Conservation (phyloP, 2,329 filamentous ascomycete genomes). For the Ambrosiella xylebori region DNA sequence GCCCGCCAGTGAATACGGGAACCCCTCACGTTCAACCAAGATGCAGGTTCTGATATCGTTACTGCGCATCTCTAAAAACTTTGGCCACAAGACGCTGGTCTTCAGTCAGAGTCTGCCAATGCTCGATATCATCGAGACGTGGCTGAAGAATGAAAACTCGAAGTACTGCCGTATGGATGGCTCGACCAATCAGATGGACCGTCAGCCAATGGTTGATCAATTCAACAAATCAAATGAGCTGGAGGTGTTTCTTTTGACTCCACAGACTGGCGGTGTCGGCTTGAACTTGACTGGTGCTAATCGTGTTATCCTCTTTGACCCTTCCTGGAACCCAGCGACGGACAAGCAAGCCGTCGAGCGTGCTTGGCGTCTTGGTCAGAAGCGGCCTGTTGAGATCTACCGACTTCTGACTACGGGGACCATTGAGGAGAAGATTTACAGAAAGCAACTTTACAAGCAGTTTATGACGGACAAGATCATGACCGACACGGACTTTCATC, state of each 20-base stretch:
- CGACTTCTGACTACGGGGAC: constrained; percentile 96
- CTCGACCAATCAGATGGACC: constrained; percentile 67
- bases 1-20: constrained; percentile 44
- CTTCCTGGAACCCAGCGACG: constrained; percentile 96
- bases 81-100: constrained; percentile 80
- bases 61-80: constrained; percentile 71
- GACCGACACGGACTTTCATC: constrained; percentile 81
- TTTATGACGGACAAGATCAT: constrained; percentile 94
- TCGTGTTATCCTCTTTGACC: constrained; percentile 94
- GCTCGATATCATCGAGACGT: constrained; percentile 82
- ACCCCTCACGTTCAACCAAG: constrained; percentile 68
- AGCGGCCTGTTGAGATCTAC: constrained; percentile 87
- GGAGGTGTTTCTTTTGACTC: constrained; percentile 84
- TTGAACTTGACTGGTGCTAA: constrained; percentile 91
- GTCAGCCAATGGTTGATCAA: constrained; percentile 79
- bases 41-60: constrained; percentile 87
- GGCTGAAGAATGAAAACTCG: constrained; percentile 52
- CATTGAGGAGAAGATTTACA: constrained; percentile 98
- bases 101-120: constrained; percentile 92
- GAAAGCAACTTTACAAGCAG: constrained; percentile 96
- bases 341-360: constrained; percentile 89
- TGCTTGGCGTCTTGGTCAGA: constrained; percentile 90
- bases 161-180: constrained; percentile 87
- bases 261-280: constrained; percentile 84
- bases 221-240: constrained; percentile 73